These are phyloP conservation scores for Aspergillus floridensis DNA, from an alignment of 2,329 filamentous ascomycete genomes.

Conservation along the genomic window DNA sequence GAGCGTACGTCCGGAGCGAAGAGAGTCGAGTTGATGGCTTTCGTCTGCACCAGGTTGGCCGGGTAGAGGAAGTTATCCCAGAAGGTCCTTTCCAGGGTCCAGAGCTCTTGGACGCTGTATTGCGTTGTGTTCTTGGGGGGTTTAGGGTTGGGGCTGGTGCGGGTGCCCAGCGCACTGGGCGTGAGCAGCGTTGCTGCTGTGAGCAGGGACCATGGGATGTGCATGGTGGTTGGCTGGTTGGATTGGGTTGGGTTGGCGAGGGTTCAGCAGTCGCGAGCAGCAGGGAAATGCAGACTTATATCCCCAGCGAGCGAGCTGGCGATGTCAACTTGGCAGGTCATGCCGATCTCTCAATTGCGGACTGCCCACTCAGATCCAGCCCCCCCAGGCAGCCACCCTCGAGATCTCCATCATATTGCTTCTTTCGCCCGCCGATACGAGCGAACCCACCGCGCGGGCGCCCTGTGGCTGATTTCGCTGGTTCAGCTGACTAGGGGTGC, in stretches of 20 bases:
- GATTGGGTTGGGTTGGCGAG: too few relatives aligned
- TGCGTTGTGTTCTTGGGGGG: background rate
- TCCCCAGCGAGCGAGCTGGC: background rate
- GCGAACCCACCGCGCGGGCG: background rate
- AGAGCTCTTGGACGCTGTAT: background rate
- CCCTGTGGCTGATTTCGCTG: background rate
- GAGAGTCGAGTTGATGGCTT: slow-evolving; percentile 10
- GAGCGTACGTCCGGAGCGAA: background rate
- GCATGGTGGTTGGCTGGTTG: background rate
- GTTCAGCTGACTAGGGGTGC: background rate
- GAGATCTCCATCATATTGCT: background rate
- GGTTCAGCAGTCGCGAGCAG: too few relatives aligned
- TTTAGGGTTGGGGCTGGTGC: too few relatives aligned
- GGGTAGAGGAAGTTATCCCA: slow-evolving; percentile 4
- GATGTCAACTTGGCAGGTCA: too few relatives aligned
- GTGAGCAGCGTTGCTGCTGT: background rate
- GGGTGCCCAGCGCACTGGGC: background rate
- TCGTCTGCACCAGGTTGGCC: slow-evolving; percentile 20
- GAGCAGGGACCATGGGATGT: background rate
- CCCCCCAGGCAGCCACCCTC: background rate
- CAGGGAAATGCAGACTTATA: background rate
- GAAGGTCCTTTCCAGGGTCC: background rate
- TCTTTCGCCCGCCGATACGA: background rate
- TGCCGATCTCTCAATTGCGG: too few relatives aligned
- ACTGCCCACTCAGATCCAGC: too few relatives aligned